Evolutionary conservation across 2,329 filamentous ascomycete species (phyloP), one percentile per base, ranked within the genome.

Genomic region (Penicillium capsulatum): DNA sequence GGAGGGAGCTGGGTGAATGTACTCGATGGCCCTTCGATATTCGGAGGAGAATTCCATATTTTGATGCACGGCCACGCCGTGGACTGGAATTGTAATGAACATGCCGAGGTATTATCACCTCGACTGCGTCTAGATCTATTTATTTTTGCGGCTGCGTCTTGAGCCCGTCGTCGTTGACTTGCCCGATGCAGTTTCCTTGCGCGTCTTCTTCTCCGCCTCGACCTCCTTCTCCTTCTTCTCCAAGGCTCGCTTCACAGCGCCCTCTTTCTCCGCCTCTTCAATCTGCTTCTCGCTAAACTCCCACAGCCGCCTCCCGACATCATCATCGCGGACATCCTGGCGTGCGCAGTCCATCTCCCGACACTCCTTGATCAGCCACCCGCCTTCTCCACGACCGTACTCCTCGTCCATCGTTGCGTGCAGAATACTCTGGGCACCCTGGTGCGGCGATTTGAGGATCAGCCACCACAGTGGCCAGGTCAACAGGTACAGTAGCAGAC

Each of bases 361-460:
- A 61, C 91, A 97, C 65, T 97, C 94, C 66, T 96, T 97, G 60
- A 98, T 75, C 34, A 94, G 61, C 58, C 76, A 82, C 0, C 83
- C 86, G 7, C 86, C 86, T 1, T 66, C 57, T 1, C 76, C 79
- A 22, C 81, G 74, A 3, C 77, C 80, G 35, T 89, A 78, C 2
- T 75, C 72, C 2, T 77, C 76, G 39, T 96, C 90, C 86, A 96
- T 94, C 2, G 82, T 81, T 0, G 90, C 90, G 51, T 83, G 83
- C 7, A 97, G 70, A 32, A 97, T 81, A 4, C 85, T 89, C 67
- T 98, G 90, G 0, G 91, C 86, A 2, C 87, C 92, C 67, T 86
- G 82, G 36, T 81, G 69, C 0, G 89, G 79, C 22, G 85, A 90
- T 66, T 98, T 97, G 37, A 98, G 72, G 1, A 96, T 64, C 15